phyloP scores from a whole-genome alignment of 805 yeast species.

The Lachancea mirantina region DNA sequence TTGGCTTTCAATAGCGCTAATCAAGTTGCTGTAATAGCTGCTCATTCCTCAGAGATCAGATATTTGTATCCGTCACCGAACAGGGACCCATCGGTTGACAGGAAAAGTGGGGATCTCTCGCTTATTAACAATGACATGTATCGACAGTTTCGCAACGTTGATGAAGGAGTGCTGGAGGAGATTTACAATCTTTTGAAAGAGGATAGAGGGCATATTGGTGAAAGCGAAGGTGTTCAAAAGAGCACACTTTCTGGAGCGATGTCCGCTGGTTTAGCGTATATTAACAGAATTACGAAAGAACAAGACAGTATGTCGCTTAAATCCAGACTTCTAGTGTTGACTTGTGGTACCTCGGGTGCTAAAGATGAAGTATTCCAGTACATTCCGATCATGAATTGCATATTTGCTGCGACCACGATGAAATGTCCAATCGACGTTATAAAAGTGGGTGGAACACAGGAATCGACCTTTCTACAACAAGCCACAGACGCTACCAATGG shows the following conservation, averaged over 20 bases:
- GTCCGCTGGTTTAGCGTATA: constrained; percentile 72
- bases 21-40: constrained; percentile 72
- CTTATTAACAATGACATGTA: constrained; percentile 61
- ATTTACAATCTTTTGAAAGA: constrained; percentile 42
- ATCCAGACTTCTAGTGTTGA: constrained; percentile 55
- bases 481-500: constrained; percentile 95
- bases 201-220: constrained; percentile 17
- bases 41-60: constrained; percentile 61
- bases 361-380: constrained; percentile 76
- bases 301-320: constrained; percentile 42
- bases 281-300: constrained; percentile 55
- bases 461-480: constrained; percentile 84
- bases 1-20: constrained; percentile 78
- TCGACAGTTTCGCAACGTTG: constrained; percentile 73
- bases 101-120: constrained; percentile 16
- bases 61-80: constrained; percentile 40
- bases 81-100: constrained; percentile 11
- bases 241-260: constrained; percentile 69
- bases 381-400: constrained; percentile 89
- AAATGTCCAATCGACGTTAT: constrained; percentile 86
- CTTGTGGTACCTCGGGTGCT: constrained; percentile 45
- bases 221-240: constrained; percentile 31
- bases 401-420: constrained; percentile 92
- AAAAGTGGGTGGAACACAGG: constrained; percentile 45
- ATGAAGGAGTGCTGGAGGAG: constrained; percentile 60